Base-by-base conservation (phyloP, 176 grass and related monocot genomes). In the Metroxylon sagu region DNA sequence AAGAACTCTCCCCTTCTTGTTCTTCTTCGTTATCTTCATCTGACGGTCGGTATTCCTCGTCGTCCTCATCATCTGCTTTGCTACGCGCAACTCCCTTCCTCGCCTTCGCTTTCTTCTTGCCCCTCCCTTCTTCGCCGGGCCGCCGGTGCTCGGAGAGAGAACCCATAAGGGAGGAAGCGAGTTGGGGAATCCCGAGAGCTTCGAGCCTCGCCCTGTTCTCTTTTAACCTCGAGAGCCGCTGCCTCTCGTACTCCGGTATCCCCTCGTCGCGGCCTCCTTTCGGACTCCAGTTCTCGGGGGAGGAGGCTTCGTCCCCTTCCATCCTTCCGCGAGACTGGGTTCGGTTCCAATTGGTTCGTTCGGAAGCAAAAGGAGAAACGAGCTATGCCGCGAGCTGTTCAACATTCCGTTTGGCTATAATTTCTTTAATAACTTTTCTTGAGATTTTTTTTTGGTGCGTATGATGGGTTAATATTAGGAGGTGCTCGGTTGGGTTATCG, bases 141-240 rank as follows among this genome's bases (percentile, higher is more conserved):
- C 56, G 26, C 18, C 15, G 48, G 10, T 16, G 56, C 56, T 59
- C 16, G 25, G 69, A 61, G 18, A 49, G 49, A 1, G 61, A 29
- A 23, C 61, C 57, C 19, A 73, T 67, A 12, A 76, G 62, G 49
- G 75, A 85, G 23, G 87, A 74, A 18, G 75, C 71, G 62, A 96
- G 80, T 21, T 35, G 30, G 64, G 68, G 75, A 31, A 96, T 70
- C 26, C 80, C 80, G 27, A 96, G 83, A 48, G 77, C 83, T 68
- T 96, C 61, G 54, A 96, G 51, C 4, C 75, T 72, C 61, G 74
- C 86, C 80, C 74, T 62, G 65, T 96, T 96, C 75, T 90, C 92
- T 6, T 69, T 76, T 66, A 96, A 90, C 60, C 80, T 69, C 53
- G 17, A 31, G 52, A 90, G 57, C 59, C 87, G 71, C 72, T 85